Percentiles rank a stretch among this genome's conserved stretches.
phyloP scores from a whole-genome alignment of 129 eudicot species.

The Ambrosia artemisiifolia region DNA sequence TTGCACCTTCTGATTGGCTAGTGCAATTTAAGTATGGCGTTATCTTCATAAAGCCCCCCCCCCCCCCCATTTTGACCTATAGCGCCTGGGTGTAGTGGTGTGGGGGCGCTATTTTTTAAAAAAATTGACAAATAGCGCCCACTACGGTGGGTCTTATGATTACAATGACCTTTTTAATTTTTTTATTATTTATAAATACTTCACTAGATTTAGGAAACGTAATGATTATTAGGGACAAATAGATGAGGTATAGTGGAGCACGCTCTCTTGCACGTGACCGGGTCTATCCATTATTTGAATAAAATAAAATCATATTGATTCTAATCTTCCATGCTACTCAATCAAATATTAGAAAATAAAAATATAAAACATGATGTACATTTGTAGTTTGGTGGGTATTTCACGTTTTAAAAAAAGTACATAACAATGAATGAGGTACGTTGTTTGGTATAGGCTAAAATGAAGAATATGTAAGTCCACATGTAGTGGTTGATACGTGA shows the following conservation, averaged over 20 bases:
- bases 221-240: not conserved
- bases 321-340: not conserved
- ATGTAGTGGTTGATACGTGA: too few relatives aligned
- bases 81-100: too few relatives aligned
- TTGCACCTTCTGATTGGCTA: too few relatives aligned
- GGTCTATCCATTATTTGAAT: constrained; percentile 9
- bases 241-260: constrained; percentile 16
- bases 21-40: too few relatives aligned
- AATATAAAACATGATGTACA: not conserved
- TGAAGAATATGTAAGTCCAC: too few relatives aligned
- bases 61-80: too few relatives aligned
- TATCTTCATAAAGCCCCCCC: too few relatives aligned
- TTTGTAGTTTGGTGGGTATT: constrained; percentile 6
- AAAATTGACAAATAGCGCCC: too few relatives aligned
- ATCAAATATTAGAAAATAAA: not conserved
- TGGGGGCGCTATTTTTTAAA: too few relatives aligned
- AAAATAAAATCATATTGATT: constrained; percentile 8
- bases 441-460: too few relatives aligned
- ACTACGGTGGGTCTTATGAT: too few relatives aligned
- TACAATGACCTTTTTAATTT: not conserved
- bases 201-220: not conserved
- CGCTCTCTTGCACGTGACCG: constrained; percentile 23
- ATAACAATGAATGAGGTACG: too few relatives aligned
- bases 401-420: constrained; percentile 1
- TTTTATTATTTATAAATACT: not conserved